Base-by-base conservation (phyloP, 2,329 filamentous ascomycete species). In the Colletotrichum godetiae region DNA sequence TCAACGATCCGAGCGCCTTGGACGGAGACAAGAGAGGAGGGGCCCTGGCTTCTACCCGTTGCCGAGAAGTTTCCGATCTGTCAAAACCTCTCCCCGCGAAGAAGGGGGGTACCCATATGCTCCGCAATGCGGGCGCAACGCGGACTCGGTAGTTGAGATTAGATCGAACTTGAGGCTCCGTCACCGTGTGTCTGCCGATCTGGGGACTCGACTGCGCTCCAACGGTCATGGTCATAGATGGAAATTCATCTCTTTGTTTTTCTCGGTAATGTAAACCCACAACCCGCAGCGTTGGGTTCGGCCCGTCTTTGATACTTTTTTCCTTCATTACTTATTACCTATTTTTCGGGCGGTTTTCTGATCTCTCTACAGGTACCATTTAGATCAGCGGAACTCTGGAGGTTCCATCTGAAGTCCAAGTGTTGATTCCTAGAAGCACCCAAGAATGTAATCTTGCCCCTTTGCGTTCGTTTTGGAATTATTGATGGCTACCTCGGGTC, bases 21-120 rank as follows among this genome's bases (percentile, higher is more conserved):
- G 22, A 24, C 19, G 37, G 13, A 42, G 37, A 42, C 13, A 42
- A 42, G 37, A 42, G 15, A 7, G 13, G 37, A 42, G 37, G 5
- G 37, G 37, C 15, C 37, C 15, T 42, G 37, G 15, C 37, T 15
- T 19, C 19, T 6, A 19, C 1, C 37, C 37, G 15, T 61, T 46
- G 10, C 35, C 13, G 52, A 49, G 19, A 22, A 49, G 60, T 68
- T 66, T 67, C 52, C 64, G 57, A 71, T 56, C 42, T 22, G 42
- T 49, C 42, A 49, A 33, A 55, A 15, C 7, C 63, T 22, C 22
- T 62, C 52, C 19, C 49, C 49, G 35, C n/a, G 29, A 52, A n/a
- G 42, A 49, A 13, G 19, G 42, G 19, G 42, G 42, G 57, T 22
- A 62, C 58, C 31, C 52, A 49, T 24, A 5, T 4, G 35, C 22